A percentile compares a stretch with the other conserved stretches of the same genome.
Conservation (phyloP, 2,329 filamentous ascomycete species). For the Shiraia sp. region DNA sequence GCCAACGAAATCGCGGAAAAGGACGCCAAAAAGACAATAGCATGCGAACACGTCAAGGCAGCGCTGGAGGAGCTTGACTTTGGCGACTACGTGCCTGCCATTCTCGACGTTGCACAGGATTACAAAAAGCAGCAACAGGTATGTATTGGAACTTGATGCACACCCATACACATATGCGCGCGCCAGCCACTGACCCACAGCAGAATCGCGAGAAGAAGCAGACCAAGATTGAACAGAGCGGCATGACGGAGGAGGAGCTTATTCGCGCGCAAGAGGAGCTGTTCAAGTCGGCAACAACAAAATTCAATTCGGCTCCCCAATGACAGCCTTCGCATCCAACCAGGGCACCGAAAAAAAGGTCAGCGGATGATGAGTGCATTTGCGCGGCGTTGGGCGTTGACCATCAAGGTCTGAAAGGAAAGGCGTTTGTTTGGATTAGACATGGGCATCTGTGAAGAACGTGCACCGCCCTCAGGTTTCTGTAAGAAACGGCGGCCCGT, state of each 20-base stretch:
- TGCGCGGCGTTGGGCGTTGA: slow-evolving; percentile 30
- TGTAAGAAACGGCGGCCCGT: slow-evolving; percentile 3
- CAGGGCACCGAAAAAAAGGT: no score
- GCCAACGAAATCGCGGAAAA: slow-evolving; percentile 99
- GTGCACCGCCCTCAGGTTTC: no score
- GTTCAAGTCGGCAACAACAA: slow-evolving; percentile 78
- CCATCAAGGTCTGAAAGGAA: slow-evolving; percentile 14
- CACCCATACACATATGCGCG: not conserved
- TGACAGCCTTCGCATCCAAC: slow-evolving; percentile 19
- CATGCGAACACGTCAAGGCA: slow-evolving; percentile 95
- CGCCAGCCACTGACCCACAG: slow-evolving; percentile 17
- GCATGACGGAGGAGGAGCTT: slow-evolving; percentile 87
- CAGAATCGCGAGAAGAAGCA: slow-evolving; percentile 95
- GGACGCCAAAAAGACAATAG: slow-evolving; percentile 98
- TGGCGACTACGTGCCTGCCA: slow-evolving; percentile 85
- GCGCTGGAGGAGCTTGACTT: slow-evolving; percentile 92
- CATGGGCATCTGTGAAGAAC: slow-evolving; percentile 13
- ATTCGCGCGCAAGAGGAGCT: slow-evolving; percentile 87
- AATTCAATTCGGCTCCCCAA: slow-evolving; percentile 63
- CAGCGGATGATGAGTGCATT: slow-evolving; percentile 3
- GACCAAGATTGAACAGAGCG: slow-evolving; percentile 94
- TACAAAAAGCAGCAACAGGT: slow-evolving; percentile 95
- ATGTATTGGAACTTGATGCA: slow-evolving; percentile 38
- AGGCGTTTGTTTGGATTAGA: slow-evolving; percentile 31
- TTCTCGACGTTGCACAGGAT: slow-evolving; percentile 82